Base-by-base conservation (phyloP, 495 filamentous ascomycete species). In the Aspergillus diversus region DNA sequence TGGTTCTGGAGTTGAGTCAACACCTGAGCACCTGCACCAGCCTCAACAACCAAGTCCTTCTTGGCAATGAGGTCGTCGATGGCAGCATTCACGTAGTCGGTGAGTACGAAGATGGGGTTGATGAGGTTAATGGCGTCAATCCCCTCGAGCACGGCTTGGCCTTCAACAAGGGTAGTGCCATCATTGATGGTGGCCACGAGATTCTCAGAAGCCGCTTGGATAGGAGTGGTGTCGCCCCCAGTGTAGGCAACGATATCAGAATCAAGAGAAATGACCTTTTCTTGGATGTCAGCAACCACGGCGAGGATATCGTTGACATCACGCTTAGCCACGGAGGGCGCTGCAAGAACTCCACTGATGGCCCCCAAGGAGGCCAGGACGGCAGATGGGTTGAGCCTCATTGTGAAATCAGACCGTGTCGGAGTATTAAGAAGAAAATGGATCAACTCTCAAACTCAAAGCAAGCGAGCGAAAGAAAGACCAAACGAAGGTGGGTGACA, bases 171-270 rank as follows among this genome's bases (percentile, higher is more conserved):
- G 7, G 16, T 16, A 15, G 59, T 61, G n/a, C 74, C 73, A 8
- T 39, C 43, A 15, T 72, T 71, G 63, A 78, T 73, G 51, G 68
- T 60, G 8, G 53, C 52, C 51, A 75, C 66, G 48, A 80, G 64
- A 52, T 59, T 63, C 15, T 71, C 53, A 1, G 76, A 69, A 61
- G 71, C 65, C 32, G 65, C 57, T 34, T 77, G 50, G 11, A 79
- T 63, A 32, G 64, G 50, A 13, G 66, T 55, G 16, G 64, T 21
- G 66, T 77, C 67, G 31, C 68, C 66, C 59, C 71, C 65, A 48
- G 65, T 66, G 68, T 75, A 80, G 32, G 69, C 65, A 31, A 72
- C 69, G 37, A 79, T 74, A 33, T 73, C 74, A 3, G 59, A 57
- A 66, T 73, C 72, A 15, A 80, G 75, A 52, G 72, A 57, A 31